Percentiles rank a stretch among this genome's conserved stretches.
phyloP scores from a whole-genome alignment of 345 rosid species.

The Brassica nigra region DNA sequence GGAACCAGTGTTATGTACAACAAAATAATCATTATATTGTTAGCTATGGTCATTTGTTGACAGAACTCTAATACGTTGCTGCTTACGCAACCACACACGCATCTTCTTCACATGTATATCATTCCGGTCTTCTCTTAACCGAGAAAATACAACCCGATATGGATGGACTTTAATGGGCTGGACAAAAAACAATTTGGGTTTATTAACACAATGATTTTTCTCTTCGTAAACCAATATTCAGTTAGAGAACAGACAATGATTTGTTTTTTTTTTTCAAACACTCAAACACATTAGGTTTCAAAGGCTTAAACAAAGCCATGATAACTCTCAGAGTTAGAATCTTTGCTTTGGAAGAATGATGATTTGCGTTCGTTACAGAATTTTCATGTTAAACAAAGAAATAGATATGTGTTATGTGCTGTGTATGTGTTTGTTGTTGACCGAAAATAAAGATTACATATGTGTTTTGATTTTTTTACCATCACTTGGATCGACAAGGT shows the following conservation, averaged over 20 bases:
- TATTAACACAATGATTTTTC: neutral
- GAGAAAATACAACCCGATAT: neutral
- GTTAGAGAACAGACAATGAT: neutral
- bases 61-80: too few relatives aligned
- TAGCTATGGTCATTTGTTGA: too few relatives aligned
- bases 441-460: neutral
- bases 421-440: neutral
- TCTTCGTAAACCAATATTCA: neutral
- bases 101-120: neutral
- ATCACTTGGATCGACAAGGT: too few relatives aligned
- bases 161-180: neutral
- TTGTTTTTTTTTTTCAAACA: neutral
- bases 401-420: neutral
- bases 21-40: slow-evolving; percentile 19
- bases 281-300: neutral
- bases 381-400: neutral
- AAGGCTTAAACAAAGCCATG: neutral
- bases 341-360: neutral
- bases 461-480: too few relatives aligned
- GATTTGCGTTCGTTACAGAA: neutral
- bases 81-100: too few relatives aligned
- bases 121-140: neutral
- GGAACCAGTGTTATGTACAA: slow-evolving; percentile 31
- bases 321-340: neutral
- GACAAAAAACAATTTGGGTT: neutral